Conservation (phyloP, 1,284 basidiomycete genomes). For the Coniophora puteana region DNA sequence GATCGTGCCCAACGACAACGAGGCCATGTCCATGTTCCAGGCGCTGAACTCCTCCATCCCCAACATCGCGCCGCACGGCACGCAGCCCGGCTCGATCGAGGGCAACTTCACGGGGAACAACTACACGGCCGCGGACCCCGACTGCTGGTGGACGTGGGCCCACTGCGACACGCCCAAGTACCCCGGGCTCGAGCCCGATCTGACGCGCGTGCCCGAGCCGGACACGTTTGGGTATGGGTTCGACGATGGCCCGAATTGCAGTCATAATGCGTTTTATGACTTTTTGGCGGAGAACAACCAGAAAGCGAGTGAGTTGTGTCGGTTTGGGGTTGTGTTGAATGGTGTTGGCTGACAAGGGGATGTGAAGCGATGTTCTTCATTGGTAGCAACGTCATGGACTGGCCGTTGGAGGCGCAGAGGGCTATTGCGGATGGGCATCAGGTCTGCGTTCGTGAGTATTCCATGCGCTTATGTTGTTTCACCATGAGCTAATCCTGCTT, state of each 20-base stretch:
- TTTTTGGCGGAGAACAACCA: constrained; percentile 55
- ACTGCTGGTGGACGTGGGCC: constrained; percentile 52
- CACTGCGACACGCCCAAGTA: constrained; percentile 53
- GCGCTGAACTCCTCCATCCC: constrained; percentile 10
- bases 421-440: constrained; percentile 59
- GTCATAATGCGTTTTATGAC: constrained; percentile 52
- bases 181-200: constrained; percentile 40
- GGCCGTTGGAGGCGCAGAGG: constrained; percentile 62
- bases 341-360: too few species aligned
- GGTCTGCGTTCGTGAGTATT: constrained; percentile 46
- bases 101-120: constrained; percentile 26
- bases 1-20: constrained; percentile 39
- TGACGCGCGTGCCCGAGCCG: constrained; percentile 60
- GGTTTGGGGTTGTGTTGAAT: too few species aligned
- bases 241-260: constrained; percentile 70
- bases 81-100: constrained; percentile 8
- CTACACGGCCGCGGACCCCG: constrained; percentile 32
- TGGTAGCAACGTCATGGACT: constrained; percentile 70
- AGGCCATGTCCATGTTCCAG: constrained; percentile 34
- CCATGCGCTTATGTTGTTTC: constrained; percentile 1
- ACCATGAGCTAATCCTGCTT: background rate
- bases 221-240: constrained; percentile 56
- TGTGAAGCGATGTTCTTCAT: constrained; percentile 68
- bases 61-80: constrained; percentile 31
- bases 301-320: constrained; percentile 49